These are phyloP conservation scores for Aspergillus brasiliensis DNA, from an alignment of 2,329 filamentous ascomycete species.

Conservation along the genomic window DNA sequence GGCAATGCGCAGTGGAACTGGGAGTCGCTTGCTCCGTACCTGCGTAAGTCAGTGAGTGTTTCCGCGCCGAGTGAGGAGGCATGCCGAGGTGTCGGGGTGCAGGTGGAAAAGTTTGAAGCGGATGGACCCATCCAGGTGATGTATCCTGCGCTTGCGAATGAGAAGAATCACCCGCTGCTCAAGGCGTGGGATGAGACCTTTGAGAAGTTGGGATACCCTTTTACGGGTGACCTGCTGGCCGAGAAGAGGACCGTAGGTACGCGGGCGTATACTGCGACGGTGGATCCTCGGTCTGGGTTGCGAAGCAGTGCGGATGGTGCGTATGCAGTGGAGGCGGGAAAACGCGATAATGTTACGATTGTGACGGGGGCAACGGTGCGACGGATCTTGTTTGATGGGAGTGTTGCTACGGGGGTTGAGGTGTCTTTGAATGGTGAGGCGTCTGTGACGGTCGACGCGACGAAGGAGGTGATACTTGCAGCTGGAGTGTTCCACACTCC, in stretches of 20 bases:
- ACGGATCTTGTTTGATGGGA: not conserved
- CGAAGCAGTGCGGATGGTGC: not conserved
- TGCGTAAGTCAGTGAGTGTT: not conserved
- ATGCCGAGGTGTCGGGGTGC: not conserved
- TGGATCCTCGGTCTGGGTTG: not conserved
- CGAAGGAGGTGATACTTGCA: conserved; percentile 60
- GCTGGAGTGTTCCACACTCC: conserved; percentile 61
- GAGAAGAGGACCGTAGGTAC: not conserved
- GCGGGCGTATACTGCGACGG: not conserved
- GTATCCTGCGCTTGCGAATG: not conserved
- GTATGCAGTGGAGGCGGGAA: not conserved
- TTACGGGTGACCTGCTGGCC: not conserved
- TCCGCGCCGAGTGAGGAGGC: not conserved
- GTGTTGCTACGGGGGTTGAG: not conserved
- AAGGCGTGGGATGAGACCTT: not conserved
- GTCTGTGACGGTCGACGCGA: conserved; percentile 31
- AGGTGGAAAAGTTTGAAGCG: not conserved
- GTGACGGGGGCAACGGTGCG: not conserved
- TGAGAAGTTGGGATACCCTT: not conserved
- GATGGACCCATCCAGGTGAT: not conserved
- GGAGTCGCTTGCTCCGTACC: conserved; percentile 19
- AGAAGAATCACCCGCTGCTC: not conserved
- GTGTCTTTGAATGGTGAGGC: not conserved
- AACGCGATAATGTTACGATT: not conserved
- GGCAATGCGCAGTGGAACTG: conserved; percentile 23